Conservation (phyloP, 768 basidiomycete species). For the Heimioporus sp. region DNA sequence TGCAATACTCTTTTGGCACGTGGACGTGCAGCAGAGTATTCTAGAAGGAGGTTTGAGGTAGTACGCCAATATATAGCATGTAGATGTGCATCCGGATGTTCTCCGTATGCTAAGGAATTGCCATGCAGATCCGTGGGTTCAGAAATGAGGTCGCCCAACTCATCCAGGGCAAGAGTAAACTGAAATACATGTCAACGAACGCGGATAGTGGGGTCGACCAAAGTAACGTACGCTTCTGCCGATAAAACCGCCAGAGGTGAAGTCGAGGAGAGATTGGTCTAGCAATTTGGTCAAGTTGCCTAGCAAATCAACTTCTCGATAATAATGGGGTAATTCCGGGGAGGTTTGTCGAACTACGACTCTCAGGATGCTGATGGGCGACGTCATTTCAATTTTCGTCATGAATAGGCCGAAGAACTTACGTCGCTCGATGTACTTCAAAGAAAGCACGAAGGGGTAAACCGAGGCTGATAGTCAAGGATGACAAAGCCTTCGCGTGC, state of each 20-base stretch:
- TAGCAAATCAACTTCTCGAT: slow-evolving; percentile 5
- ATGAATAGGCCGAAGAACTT: neutral
- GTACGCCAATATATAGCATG: slow-evolving; percentile 29
- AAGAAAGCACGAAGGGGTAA: slow-evolving; percentile 21
- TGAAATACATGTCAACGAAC: slow-evolving; percentile 7
- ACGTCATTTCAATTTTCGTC: neutral
- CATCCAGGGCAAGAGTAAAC: slow-evolving; percentile 30
- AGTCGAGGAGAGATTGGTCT: slow-evolving; percentile 20
- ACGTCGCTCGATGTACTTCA: slow-evolving; percentile 20
- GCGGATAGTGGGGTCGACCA: neutral
- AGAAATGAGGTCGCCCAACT: slow-evolving; percentile 20
- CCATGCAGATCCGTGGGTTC: neutral
- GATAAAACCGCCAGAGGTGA: slow-evolving; percentile 24
- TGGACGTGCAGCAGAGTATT: slow-evolving; percentile 29
- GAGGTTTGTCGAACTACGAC: neutral
- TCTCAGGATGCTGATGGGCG: slow-evolving; percentile 7
- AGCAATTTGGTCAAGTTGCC: slow-evolving; percentile 22
- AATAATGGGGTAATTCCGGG: neutral
- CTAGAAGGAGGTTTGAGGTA: slow-evolving; percentile 30
- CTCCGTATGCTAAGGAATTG: neutral
- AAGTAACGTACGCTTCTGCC: slow-evolving; percentile 27
- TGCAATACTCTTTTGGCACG: slow-evolving; percentile 16
- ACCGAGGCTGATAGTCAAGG: slow-evolving; percentile 18
- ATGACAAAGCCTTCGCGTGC: slow-evolving; percentile 26
- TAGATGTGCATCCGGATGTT: slow-evolving; percentile 12